Base-by-base conservation (phyloP, 495 filamentous ascomycete genomes). In the Talaromyces nanjingensis region DNA sequence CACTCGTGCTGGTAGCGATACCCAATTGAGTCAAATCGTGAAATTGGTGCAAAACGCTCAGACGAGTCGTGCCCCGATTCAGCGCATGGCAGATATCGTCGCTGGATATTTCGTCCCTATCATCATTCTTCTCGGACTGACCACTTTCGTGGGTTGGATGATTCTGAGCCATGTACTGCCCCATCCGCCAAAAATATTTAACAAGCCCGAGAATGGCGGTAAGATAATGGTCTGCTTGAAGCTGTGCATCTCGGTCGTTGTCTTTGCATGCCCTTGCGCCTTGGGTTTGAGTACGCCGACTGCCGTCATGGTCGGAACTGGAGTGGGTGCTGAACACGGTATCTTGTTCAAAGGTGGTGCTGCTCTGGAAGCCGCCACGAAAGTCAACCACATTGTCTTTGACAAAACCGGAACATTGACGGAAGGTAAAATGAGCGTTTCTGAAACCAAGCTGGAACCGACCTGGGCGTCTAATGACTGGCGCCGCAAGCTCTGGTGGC, bases 371-470 rank as follows among this genome's bases (percentile, higher is more conserved):
- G 93, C 86, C 2, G 90, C 93, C 0, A 99, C 93, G 3, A 93
- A 91, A 70, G 83, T 99, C 69, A 93, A 86, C 16, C 89, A 96
- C 63, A 84, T 98, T 49, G 92, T 99, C n/a, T 86, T 98, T n/a
- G 94, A 99, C 77, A 99, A 99, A 81, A 99, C 94, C 4, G 94
- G 94, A 29, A 99, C 94, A 2, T 79, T 99, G 67, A 99, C 94
- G 0, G 86, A 92, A 62, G 94, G 94, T 0, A 92, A 90, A 72
- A 98, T 99, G 94, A 92, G 82, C 64, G 93, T 98, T 27, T 86
- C 90, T 24, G 84, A 88, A 63, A 76, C 80, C 20, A 84, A 84
- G 42, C 79, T 91, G 59, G 84, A 85, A 39, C 75, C 84, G 24
- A 78, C 82, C 0, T 98, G 92, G 92, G 76, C 83, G 31, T 78